Conservation (phyloP, 768 basidiomycete species). For the Boletellus ananiceps region DNA sequence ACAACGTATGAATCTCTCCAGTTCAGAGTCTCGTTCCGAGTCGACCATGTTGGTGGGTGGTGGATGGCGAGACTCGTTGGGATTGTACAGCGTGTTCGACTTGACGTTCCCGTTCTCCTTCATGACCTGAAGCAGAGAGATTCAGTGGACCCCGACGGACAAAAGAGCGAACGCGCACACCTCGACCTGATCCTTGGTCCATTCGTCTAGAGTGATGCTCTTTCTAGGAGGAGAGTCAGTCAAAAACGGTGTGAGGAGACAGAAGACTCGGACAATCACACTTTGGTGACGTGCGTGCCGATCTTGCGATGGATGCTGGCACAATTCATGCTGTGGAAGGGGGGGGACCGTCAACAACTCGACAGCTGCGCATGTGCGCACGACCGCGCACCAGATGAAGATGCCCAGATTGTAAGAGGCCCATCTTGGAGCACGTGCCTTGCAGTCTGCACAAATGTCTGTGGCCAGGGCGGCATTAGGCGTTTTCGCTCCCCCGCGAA, state of each 20-base stretch:
- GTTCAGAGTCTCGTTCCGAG: conserved; percentile 78
- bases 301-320: conserved; percentile 93
- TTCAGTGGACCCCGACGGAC: conserved; percentile 5
- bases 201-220: conserved; percentile 82
- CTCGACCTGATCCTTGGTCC: conserved; percentile 87
- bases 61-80: conserved; percentile 76
- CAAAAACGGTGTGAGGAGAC: background rate
- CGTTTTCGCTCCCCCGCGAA: background rate
- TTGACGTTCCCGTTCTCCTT: conserved; percentile 74
- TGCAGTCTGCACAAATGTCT: conserved; percentile 94
- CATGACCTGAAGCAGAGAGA: conserved; percentile 49
- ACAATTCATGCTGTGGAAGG: conserved; percentile 61
- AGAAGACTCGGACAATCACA: conserved; percentile 47
- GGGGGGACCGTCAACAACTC: too few species aligned
- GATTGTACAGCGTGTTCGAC: conserved; percentile 77
- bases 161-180: conserved; percentile 37
- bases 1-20: conserved; percentile 89
- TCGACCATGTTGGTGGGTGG: conserved; percentile 79
- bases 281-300: conserved; percentile 90
- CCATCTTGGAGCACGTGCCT: conserved; percentile 83
- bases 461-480: conserved; percentile 10
- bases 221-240: conserved; percentile 48
- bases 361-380: too few species aligned
- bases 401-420: conserved; percentile 85
- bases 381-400: conserved; percentile 67